Evolutionary conservation across 371 early-diverging fungal species (phyloP).

Genomic region (Dentiscutata heterogama): DNA sequence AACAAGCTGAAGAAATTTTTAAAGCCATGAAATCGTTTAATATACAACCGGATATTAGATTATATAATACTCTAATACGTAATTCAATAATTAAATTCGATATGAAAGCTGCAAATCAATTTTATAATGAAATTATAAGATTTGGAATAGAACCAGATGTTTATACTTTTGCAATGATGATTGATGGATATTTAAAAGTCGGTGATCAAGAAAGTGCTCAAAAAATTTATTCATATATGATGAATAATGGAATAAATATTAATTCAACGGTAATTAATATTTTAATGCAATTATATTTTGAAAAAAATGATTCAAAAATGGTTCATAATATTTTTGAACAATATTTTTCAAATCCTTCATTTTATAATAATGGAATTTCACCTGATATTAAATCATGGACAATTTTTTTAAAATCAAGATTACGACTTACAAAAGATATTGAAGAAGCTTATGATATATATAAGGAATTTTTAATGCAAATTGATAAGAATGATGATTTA

Average conservation of each 20-base stretch:
- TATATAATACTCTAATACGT: constrained; percentile 27
- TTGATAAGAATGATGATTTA: not conserved
- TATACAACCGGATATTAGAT: constrained; percentile 25
- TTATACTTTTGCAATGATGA: constrained; percentile 1
- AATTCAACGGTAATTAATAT: not conserved
- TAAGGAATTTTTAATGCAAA: not conserved
- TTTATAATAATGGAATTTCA: not conserved
- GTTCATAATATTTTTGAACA: not conserved
- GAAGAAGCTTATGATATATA: not conserved
- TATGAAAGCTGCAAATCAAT: constrained; percentile 5
- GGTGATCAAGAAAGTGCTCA: not conserved
- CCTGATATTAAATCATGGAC: constrained; percentile 6
- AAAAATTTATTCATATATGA: not conserved
- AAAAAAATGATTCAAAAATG: not conserved
- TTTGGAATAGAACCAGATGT: constrained; percentile 1
- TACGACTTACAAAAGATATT: constrained; percentile 3
- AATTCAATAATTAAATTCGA: constrained; percentile 21
- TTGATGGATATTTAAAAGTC: constrained; percentile 24
- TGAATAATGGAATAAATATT: not conserved
- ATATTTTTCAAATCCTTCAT: not conserved
- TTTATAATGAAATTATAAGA: constrained; percentile 18
- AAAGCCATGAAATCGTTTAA: constrained; percentile 11
- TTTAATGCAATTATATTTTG: not conserved
- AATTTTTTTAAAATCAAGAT: not conserved
- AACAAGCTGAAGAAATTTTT: constrained; percentile 2